Conservation (phyloP, 2,329 filamentous ascomycete genomes). For the Calonectria pseudoreteaudii region DNA sequence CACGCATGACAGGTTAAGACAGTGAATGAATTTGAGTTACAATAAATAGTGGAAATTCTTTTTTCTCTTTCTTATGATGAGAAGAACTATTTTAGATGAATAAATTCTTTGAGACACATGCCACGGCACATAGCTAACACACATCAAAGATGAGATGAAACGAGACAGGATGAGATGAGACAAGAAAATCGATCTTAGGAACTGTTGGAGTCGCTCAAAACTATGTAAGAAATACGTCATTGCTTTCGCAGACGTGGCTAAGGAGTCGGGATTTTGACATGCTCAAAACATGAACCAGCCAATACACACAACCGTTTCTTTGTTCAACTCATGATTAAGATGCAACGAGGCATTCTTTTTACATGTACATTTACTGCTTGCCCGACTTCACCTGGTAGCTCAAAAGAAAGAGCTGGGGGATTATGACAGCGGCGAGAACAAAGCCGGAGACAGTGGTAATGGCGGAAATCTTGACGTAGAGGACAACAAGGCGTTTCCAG, state of each 20-base stretch:
- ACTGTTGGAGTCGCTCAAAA: background rate
- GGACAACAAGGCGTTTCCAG: slow-evolving; percentile 78
- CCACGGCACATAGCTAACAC: background rate
- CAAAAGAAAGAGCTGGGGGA: slow-evolving; percentile 63
- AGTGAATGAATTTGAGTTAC: slow-evolving; percentile 34
- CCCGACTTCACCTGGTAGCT: slow-evolving; percentile 15
- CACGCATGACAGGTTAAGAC: slow-evolving; percentile 48
- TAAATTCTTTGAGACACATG: slow-evolving; percentile 22
- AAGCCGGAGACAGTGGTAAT: slow-evolving; percentile 63
- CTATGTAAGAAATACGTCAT: background rate
- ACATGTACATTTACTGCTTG: background rate
- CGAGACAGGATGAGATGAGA: background rate
- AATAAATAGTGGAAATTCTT: slow-evolving; percentile 28
- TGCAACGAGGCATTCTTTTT: background rate
- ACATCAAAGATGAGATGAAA: background rate
- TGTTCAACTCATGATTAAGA: background rate
- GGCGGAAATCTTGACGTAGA: slow-evolving; percentile 78
- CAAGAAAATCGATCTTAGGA: background rate
- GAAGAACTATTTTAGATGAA: slow-evolving; percentile 34
- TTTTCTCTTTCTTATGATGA: slow-evolving; percentile 14
- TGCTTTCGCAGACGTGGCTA: background rate
- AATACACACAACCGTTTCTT: background rate
- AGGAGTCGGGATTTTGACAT: background rate
- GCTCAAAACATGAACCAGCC: background rate
- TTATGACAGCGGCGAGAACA: slow-evolving; percentile 60